These are phyloP conservation scores for Encephalitozoon hellem DNA, from an alignment of 371 early-diverging fungal genomes.

Conservation along the genomic window DNA sequence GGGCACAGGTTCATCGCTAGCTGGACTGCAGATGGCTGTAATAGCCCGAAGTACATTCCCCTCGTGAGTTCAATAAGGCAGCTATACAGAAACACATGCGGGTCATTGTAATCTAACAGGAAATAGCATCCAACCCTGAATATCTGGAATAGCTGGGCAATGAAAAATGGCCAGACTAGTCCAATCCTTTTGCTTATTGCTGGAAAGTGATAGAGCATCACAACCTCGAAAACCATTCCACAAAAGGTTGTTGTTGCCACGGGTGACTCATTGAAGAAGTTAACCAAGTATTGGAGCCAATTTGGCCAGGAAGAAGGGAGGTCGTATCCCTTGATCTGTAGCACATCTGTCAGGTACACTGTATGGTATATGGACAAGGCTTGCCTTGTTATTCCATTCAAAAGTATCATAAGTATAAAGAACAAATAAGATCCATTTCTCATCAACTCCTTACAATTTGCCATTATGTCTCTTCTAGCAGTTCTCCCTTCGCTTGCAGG, in stretches of 20 bases:
- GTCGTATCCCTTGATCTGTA: conserved; percentile 52
- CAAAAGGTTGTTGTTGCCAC: conserved; percentile 54
- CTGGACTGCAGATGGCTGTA: conserved; percentile 59
- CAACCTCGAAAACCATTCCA: conserved; percentile 61
- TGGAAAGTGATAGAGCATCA: conserved; percentile 53
- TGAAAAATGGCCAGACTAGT: conserved; percentile 60
- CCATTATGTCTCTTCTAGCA: conserved; percentile 9
- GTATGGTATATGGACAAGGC: conserved; percentile 58
- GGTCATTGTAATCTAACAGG: conserved; percentile 10
- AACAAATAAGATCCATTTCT: conserved; percentile 58
- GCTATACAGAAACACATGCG: conserved; percentile 41
- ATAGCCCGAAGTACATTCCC: conserved; percentile 62
- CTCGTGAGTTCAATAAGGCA: conserved; percentile 60
- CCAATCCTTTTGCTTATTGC: conserved; percentile 51
- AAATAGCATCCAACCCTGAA: conserved; percentile 57
- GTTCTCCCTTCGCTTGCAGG: background rate
- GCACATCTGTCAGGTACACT: conserved; percentile 51
- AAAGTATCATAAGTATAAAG: conserved; percentile 61
- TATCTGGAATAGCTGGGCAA: conserved; percentile 58
- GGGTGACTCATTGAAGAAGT: conserved; percentile 51
- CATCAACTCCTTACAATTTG: conserved; percentile 45
- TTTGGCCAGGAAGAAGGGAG: conserved; percentile 36
- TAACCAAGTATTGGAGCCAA: conserved; percentile 10
- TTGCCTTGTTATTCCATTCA: conserved; percentile 61
- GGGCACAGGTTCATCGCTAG: conserved; percentile 59